A percentile compares a stretch with the other conserved stretches of the same genome.
Evolutionary conservation across 1,139 yeast species (phyloP).

Genomic region (Debaryomycetaceae sp.): DNA sequence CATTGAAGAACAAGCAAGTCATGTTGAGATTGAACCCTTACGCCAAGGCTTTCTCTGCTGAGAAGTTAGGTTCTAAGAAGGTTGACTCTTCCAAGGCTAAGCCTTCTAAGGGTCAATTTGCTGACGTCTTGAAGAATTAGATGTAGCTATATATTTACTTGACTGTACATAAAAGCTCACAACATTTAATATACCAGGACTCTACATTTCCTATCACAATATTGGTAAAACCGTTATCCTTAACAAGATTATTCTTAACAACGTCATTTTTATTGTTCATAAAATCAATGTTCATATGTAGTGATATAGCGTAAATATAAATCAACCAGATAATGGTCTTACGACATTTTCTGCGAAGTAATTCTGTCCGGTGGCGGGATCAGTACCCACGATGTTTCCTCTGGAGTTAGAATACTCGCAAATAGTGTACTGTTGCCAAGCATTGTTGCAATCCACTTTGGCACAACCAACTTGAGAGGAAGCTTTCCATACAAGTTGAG

Average conservation of each 20-base stretch:
- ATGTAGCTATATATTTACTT: background rate
- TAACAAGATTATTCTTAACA: no score
- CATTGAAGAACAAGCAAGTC: constrained; percentile 99
- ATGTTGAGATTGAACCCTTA: constrained; percentile 98
- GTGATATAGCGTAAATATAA: constrained; percentile 2
- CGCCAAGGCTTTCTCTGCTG: constrained; percentile 94
- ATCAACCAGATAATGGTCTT: constrained; percentile 20
- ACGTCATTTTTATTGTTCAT: background rate
- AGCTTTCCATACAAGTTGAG: constrained; percentile 66
- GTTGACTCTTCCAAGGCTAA: constrained; percentile 58
- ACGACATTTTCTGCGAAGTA: constrained; percentile 53
- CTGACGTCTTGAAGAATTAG: constrained; percentile 51
- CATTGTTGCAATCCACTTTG: constrained; percentile 44
- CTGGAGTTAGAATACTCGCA: constrained; percentile 60
- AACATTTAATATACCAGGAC: background rate
- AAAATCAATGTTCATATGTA: background rate
- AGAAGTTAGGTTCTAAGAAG: constrained; percentile 86
- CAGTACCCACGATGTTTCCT: constrained; percentile 53
- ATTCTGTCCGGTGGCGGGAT: constrained; percentile 26
- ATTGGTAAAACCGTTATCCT: background rate
- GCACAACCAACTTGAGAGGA: constrained; percentile 62
- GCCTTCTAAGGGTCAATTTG: constrained; percentile 73
- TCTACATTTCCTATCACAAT: background rate
- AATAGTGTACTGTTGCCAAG: constrained; percentile 57
- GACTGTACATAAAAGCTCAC: background rate